Conservation (phyloP, 257 asterid species). For the Forsythia suspensa region DNA sequence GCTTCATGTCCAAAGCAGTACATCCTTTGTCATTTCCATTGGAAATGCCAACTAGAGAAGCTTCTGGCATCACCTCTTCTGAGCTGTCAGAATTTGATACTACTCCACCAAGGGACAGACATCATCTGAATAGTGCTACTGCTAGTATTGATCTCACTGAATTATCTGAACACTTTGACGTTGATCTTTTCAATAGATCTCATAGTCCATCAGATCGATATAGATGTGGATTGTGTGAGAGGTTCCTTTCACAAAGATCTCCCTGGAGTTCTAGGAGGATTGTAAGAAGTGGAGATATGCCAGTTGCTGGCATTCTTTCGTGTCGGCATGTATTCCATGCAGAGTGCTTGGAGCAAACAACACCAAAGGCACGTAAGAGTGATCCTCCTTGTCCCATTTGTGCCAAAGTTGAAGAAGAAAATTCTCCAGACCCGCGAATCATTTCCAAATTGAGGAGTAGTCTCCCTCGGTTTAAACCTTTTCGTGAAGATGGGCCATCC, state of each 20-base stretch:
- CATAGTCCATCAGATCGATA: conserved; percentile 51
- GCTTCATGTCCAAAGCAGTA: conserved; percentile 90
- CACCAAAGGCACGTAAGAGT: conserved; percentile 69
- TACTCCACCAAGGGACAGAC: conserved; percentile 55
- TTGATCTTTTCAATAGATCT: conserved; percentile 37
- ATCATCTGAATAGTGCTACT: conserved; percentile 57
- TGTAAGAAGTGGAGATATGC: conserved; percentile 91
- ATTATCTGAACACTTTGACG: conserved; percentile 51
- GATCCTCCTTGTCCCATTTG: conserved; percentile 97
- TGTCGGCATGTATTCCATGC: conserved; percentile 94
- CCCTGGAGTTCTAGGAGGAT: conserved; percentile 93
- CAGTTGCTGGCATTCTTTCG: conserved; percentile 83
- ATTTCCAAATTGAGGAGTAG: conserved; percentile 52
- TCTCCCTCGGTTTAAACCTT: conserved; percentile 66
- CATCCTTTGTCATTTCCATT: conserved; percentile 78
- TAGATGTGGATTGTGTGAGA: conserved; percentile 81
- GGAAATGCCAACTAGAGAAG: conserved; percentile 44
- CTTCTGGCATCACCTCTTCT: conserved; percentile 23
- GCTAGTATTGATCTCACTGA: conserved; percentile 74
- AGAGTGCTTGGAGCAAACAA: conserved; percentile 90
- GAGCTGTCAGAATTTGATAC: conserved; percentile 45
- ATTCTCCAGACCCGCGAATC: conserved; percentile 54
- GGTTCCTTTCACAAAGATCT: conserved; percentile 82
- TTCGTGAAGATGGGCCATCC: conserved; percentile 68
- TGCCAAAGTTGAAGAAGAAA: conserved; percentile 58